Evolutionary conservation across 2,329 filamentous ascomycete species (phyloP).

Genomic region (Lasiodiplodia hormozganensis): DNA sequence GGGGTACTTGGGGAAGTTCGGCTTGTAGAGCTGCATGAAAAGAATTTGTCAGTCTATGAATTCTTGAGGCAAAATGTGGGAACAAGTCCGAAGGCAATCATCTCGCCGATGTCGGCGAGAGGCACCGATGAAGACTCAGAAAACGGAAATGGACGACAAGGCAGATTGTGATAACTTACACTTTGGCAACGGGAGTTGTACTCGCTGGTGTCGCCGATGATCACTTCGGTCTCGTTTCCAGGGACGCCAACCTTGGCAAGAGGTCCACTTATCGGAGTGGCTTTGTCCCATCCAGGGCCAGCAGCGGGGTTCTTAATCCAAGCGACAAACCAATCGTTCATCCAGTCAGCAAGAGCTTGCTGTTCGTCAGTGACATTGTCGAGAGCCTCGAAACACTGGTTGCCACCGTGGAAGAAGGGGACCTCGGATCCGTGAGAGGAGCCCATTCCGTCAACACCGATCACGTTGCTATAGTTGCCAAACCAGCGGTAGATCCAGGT

Average conservation of each 20-base stretch:
- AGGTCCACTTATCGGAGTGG: slow-evolving; percentile 39
- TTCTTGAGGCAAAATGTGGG: not conserved
- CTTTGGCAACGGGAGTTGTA: slow-evolving; percentile 45
- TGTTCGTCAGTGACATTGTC: slow-evolving; percentile 46
- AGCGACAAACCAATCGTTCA: slow-evolving; percentile 52
- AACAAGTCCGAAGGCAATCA: not conserved
- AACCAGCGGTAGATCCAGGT: slow-evolving; percentile 56
- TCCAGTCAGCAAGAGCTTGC: slow-evolving; percentile 52
- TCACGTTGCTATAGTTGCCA: slow-evolving; percentile 51
- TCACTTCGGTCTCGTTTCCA: slow-evolving; percentile 43
- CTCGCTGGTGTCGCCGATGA: slow-evolving; percentile 40
- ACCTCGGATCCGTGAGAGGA: slow-evolving; percentile 52
- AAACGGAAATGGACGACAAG: not conserved
- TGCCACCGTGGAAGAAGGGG: slow-evolving; percentile 56
- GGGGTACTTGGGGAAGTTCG: slow-evolving; percentile 36
- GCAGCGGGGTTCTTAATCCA: slow-evolving; percentile 55
- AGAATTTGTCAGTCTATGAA: not conserved
- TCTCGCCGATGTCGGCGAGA: slow-evolving; percentile 6
- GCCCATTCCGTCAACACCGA: slow-evolving; percentile 33
- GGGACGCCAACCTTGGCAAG: slow-evolving; percentile 45
- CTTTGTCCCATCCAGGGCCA: slow-evolving; percentile 52
- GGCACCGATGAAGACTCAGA: not conserved
- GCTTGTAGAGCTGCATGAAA: slow-evolving; percentile 34
- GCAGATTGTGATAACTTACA: slow-evolving; percentile 33
- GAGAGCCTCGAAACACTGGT: slow-evolving; percentile 49